Base-by-base conservation (phyloP, 2,329 filamentous ascomycete genomes). In the Sclerotinia trifoliorum region DNA sequence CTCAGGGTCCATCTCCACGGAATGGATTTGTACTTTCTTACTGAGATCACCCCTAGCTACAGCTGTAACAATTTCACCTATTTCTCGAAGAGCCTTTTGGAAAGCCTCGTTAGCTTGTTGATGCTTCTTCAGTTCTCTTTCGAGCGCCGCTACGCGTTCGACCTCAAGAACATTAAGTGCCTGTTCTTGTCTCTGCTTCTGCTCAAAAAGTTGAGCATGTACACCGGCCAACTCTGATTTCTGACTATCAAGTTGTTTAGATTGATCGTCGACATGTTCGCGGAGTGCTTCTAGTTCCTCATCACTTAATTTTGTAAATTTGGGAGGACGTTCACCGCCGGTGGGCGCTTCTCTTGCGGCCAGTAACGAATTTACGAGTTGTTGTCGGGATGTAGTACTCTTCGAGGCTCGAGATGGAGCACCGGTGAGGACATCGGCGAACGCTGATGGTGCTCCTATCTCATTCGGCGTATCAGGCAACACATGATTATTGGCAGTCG, bases 41-140 rank as follows among this genome's bases (percentile, higher is more conserved):
- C 93, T 97, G 70, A 98, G 84, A 78, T 98, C 94, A 80, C 94
- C 94, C 75, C 93, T 92, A 68, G 94, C 95, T 73, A 98, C 95
- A 71, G 94, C 94, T 29, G 95, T 97, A 76, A 98, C 92, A 75
- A 99, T 98, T 78, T 94, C 95, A 74, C 95, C 95, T 74, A 99
- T 98, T 79, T 99, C 95, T 72, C 94, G 88, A 46, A 99, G 82
- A 15, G 95, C 95, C 80, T 98, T 98, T 78, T 98, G 94, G 85
- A 98, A 99, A 74, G 95, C 96, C 80, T 97, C 89, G 80, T 99
- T 99, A 77, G 96, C 95, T 81, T 97, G 95, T 78, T 97, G 94
- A 77, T 97, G 94, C 81, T 98, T 98, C 83, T 91, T 93, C 69
- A 99, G 84, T 80, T 99, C 95, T 69, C 94, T 88, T 81, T 98